Percentiles rank a stretch among this genome's conserved stretches.
Conservation (phyloP, 768 basidiomycete species). For the Lyophyllum shimeji region DNA sequence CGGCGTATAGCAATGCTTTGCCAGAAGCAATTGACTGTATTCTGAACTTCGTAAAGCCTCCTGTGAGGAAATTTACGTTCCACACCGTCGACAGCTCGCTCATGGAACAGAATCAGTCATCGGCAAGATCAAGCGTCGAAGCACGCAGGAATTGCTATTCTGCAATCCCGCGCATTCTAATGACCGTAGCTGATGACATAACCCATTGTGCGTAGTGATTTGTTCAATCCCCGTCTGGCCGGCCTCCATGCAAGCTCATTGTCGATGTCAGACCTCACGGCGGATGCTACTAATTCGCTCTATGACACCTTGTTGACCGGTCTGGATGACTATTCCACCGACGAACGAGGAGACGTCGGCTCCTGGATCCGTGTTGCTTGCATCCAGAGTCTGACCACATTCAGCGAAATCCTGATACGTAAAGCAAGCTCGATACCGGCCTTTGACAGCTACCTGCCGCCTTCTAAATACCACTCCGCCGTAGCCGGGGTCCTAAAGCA, state of each 20-base stretch:
- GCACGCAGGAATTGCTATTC: constrained; percentile 52
- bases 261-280: constrained; percentile 44
- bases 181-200: constrained; percentile 25
- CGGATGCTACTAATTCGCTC: constrained; percentile 44
- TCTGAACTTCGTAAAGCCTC: constrained; percentile 54
- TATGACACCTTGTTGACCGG: constrained; percentile 65
- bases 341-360: constrained; percentile 95
- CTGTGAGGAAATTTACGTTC: constrained; percentile 38
- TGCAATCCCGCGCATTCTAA: constrained; percentile 41
- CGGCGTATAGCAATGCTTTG: constrained; percentile 51
- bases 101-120: constrained; percentile 20
- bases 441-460: constrained; percentile 61
- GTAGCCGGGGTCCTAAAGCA: constrained; percentile 81
- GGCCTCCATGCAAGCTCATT: neutral
- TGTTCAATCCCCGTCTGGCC: neutral
- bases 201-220: constrained; percentile 20
- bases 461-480: constrained; percentile 51
- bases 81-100: constrained; percentile 9
- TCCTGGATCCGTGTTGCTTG: constrained; percentile 91
- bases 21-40: constrained; percentile 56
- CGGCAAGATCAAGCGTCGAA: constrained; percentile 45
- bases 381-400: constrained; percentile 59
- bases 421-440: constrained; percentile 39
- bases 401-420: constrained; percentile 51
- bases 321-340: constrained; percentile 86